These are phyloP conservation scores for Blepharisma japonicum DNA, from an alignment of 73 alveolate species.

Conservation along the genomic window DNA sequence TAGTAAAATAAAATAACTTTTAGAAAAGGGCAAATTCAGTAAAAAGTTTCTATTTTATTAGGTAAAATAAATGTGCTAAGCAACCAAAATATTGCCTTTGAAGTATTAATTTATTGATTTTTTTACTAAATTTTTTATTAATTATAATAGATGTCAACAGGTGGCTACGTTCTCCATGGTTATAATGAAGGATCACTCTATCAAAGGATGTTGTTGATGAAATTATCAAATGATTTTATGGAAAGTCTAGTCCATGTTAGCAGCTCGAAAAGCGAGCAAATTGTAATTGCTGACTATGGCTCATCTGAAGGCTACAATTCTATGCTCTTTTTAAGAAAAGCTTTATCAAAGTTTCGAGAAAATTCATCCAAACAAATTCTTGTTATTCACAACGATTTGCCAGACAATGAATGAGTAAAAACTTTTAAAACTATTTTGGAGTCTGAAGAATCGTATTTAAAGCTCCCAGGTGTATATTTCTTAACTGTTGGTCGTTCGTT, in stretches of 20 bases:
- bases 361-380: neutral
- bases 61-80: no score
- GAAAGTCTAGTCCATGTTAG: neutral
- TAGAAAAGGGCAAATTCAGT: no score
- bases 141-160: no score
- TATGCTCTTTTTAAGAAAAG: neutral
- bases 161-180: no score
- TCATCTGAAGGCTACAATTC: slow-evolving; percentile 25
- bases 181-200: no score
- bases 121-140: no score
- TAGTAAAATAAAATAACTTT: no score
- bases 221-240: no score
- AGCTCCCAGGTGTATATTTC: neutral
- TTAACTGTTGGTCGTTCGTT: slow-evolving; percentile 5
- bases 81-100: no score
- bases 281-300: slow-evolving; percentile 11
- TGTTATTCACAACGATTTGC: neutral
- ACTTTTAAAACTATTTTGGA: neutral
- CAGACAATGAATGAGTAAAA: neutral
- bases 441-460: neutral
- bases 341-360: neutral
- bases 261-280: neutral
- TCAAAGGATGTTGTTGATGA: no score
- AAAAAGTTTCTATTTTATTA: no score
- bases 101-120: no score